Base-by-base conservation (phyloP, 2,329 filamentous ascomycete species). In the Penicillium hordei region DNA sequence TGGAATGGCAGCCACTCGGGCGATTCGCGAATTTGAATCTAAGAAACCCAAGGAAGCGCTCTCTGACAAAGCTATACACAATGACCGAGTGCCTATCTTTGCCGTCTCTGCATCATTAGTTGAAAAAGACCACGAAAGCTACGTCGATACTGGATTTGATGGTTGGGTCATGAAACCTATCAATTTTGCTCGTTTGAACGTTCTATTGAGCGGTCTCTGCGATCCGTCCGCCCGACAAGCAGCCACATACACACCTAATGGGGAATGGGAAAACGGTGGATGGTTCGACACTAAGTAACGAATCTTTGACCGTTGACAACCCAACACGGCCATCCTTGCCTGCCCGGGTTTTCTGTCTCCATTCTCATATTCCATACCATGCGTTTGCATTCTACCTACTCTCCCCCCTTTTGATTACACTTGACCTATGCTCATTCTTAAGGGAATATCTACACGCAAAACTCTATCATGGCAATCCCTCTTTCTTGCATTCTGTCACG, bases 101-200 rank as follows among this genome's bases (percentile, higher is more conserved):
- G 92, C 91, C 0, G 92, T 96, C 0, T 96, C 92, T 0, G 92
- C 92, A 2, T 94, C 91, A 0, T 78, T 96, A 0, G 68, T 90
- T 1, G 92, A 96, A 70, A 83, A 80, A 19, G 83, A 92, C 44
- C 83, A 79, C 50, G 79, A 87, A 40, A 83, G 75, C 0, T 96
- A 96, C 64, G 83, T 91, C 43, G 81, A 89, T 44, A 86, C 86
- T 7, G 92, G 92, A 0, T 96, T 96, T 64, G 91, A 96, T 64
- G 92, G 89, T 25, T 96, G 91, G 91, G 92, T 96, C 27, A 78
- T 95, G 57, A 96, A 96, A 68, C 92, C 92, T 0, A 89, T 96
- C 44, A 88, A 93, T 59, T 95, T 96, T 70, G 84, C 85, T 45
- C 43, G 43, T 8, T 79, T 96, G 0, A 85, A 85, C 58, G 81